Evolutionary conservation across 192 early-diverging fungal species (phyloP).

Genomic region (Podila verticillata): DNA sequence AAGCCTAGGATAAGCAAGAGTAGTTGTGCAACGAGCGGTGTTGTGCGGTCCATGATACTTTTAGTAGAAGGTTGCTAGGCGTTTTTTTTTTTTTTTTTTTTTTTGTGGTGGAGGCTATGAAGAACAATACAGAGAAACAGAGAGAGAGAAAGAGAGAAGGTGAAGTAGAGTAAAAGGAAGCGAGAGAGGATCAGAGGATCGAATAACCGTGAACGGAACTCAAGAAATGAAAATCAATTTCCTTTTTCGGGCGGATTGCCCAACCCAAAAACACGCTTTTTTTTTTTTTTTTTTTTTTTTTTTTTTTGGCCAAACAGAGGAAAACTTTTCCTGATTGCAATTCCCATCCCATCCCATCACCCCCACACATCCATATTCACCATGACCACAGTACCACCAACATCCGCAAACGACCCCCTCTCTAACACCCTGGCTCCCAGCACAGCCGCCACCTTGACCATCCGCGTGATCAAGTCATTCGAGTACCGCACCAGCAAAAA

Average conservation of each 20-base stretch:
- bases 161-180: background rate
- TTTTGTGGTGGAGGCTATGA: background rate
- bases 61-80: too few relatives aligned
- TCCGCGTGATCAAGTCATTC: slow-evolving; percentile 90
- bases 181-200: background rate
- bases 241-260: slow-evolving; percentile 29
- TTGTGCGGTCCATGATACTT: too few relatives aligned
- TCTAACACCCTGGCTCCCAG: slow-evolving; percentile 57
- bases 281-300: background rate
- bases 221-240: slow-evolving; percentile 2
- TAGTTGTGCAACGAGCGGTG: too few relatives aligned
- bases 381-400: slow-evolving; percentile 3
- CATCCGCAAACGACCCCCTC: slow-evolving; percentile 32
- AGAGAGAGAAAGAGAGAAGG: background rate
- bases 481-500: slow-evolving; percentile 90
- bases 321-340: too few relatives aligned
- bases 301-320: too few relatives aligned
- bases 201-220: background rate
- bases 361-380: background rate
- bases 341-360: background rate
- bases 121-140: background rate
- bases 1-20: too few relatives aligned
- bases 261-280: background rate
- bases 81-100: too few relatives aligned
- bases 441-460: slow-evolving; percentile 73